Evolutionary conservation across 2,329 filamentous ascomycete genomes (phyloP).

Genomic region (Diaporthe sp.): DNA sequence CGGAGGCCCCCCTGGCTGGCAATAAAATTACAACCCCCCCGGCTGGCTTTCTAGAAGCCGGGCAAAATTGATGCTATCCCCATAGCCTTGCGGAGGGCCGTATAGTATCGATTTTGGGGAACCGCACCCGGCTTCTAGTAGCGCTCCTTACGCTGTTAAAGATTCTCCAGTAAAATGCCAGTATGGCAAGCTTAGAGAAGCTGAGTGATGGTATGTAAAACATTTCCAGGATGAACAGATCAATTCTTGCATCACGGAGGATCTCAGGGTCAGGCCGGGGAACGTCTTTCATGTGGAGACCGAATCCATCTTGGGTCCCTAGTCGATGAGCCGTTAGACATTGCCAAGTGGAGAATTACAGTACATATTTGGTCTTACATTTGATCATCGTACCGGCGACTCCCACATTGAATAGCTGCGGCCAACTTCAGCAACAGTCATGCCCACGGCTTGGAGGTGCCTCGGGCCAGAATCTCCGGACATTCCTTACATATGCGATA

Average conservation of each 20-base stretch:
- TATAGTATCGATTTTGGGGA: no score
- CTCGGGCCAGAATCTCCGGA: neutral
- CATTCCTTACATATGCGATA: constrained; percentile 7
- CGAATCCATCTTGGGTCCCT: constrained; percentile 15
- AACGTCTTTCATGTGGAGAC: neutral
- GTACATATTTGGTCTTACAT: neutral
- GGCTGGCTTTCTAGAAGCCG: no score
- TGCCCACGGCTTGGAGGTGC: neutral
- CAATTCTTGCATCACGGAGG: neutral
- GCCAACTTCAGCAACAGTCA: neutral
- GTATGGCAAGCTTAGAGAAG: constrained; percentile 10
- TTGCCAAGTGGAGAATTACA: no score
- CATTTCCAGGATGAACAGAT: constrained; percentile 13
- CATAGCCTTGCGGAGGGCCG: no score
- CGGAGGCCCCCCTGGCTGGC: no score
- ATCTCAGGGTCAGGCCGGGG: neutral
- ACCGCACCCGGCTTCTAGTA: neutral
- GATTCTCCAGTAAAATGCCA: constrained; percentile 25
- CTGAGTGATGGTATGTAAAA: constrained; percentile 19
- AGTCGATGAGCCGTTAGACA: neutral
- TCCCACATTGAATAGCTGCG: constrained; percentile 7
- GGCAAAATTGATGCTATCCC: no score
- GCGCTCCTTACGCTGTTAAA: constrained; percentile 18
- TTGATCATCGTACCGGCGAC: constrained; percentile 4
- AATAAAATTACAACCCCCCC: no score